Percentiles rank a stretch among this genome's conserved stretches.
phyloP scores from a whole-genome alignment of 208 protist genomes.

The Trypanosoma cruzi region DNA sequence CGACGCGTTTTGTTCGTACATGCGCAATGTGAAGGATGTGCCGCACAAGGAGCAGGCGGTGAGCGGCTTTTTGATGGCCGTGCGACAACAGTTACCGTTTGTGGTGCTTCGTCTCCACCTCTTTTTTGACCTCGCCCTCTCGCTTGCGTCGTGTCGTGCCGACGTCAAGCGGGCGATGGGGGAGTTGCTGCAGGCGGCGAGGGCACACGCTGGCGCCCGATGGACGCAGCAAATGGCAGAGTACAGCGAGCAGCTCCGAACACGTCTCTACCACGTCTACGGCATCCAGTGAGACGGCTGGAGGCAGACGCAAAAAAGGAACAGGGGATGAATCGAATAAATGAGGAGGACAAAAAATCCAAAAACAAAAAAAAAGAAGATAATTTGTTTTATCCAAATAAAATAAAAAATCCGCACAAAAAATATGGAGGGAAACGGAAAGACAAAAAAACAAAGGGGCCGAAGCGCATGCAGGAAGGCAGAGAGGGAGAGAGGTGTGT shows the following conservation, averaged over 20 bases:
- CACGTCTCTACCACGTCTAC: slow-evolving; percentile 72
- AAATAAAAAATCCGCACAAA: slow-evolving; percentile 13
- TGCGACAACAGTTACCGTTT: slow-evolving; percentile 38
- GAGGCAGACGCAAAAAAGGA: background rate
- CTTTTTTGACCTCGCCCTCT: slow-evolving; percentile 75
- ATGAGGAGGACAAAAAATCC: slow-evolving; percentile 7
- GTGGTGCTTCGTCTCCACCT: slow-evolving; percentile 38
- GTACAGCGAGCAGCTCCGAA: slow-evolving; percentile 49
- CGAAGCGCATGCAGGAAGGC: background rate
- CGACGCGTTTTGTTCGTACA: slow-evolving; percentile 63
- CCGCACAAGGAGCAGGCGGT: slow-evolving; percentile 56
- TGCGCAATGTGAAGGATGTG: slow-evolving; percentile 70
- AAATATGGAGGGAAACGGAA: background rate
- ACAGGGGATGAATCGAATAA: background rate
- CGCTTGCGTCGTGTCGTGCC: slow-evolving; percentile 29
- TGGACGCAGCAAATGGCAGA: slow-evolving; percentile 53
- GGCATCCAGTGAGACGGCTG: slow-evolving; percentile 44
- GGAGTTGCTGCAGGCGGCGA: slow-evolving; percentile 43
- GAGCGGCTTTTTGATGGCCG: slow-evolving; percentile 57
- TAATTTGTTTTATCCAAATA: slow-evolving; percentile 1
- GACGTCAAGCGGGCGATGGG: slow-evolving; percentile 56
- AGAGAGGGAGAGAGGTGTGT: background rate
- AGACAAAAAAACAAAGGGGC: background rate
- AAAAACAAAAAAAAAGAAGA: slow-evolving; percentile 3
- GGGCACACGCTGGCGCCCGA: slow-evolving; percentile 27